A percentile compares a stretch with the other conserved stretches of the same genome.
Evolutionary conservation across 2,329 filamentous ascomycete genomes (phyloP).

Genomic region (Colletotrichum tamarilloi): DNA sequence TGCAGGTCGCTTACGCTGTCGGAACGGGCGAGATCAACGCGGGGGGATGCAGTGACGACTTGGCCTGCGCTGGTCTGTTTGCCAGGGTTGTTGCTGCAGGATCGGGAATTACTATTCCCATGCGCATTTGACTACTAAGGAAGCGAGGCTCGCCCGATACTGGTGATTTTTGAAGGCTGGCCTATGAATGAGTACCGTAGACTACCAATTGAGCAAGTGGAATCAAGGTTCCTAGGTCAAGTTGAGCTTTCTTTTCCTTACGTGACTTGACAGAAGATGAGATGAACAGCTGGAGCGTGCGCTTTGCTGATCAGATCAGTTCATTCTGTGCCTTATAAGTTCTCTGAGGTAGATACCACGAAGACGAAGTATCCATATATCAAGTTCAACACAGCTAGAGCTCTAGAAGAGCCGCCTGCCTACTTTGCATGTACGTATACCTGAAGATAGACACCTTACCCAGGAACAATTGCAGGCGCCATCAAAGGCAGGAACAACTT

Average conservation of each 20-base stretch:
- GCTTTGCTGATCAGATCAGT: neutral
- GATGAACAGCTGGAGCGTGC: neutral
- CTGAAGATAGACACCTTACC: neutral
- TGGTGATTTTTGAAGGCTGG: neutral
- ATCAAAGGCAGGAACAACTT: neutral
- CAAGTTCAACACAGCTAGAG: neutral
- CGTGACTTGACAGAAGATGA: neutral
- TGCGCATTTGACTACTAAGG: no score
- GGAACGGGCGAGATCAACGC: slow-evolving; percentile 27
- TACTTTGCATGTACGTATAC: no score
- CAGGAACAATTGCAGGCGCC: neutral
- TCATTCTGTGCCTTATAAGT: neutral
- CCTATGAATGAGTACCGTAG: neutral
- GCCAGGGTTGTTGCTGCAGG: neutral
- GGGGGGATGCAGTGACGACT: neutral
- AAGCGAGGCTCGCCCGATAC: neutral
- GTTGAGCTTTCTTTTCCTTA: neutral
- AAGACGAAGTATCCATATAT: neutral
- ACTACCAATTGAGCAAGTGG: no score
- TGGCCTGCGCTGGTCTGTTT: slow-evolving; percentile 4
- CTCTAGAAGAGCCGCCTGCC: neutral
- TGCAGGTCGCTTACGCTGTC: slow-evolving; percentile 16
- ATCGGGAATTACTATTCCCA: neutral
- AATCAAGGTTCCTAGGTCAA: neutral
- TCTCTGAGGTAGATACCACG: no score